A percentile compares a stretch with the other conserved stretches of the same genome.
Evolutionary conservation across 176 grass and related monocot genomes (phyloP).

Genomic region (sorghum (Sorghum bicolor)): DNA sequence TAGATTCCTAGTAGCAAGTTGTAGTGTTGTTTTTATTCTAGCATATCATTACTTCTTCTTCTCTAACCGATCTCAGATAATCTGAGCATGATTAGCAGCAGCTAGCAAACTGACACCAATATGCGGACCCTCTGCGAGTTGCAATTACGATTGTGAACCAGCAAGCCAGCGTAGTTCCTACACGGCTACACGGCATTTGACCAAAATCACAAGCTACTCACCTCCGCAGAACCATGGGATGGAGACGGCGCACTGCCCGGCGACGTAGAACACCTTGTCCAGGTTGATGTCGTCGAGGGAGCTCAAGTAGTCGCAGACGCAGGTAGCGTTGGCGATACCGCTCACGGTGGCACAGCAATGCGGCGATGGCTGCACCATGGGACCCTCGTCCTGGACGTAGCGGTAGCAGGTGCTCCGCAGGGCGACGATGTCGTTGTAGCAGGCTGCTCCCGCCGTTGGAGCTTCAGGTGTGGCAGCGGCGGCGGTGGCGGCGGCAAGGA

Average conservation of each 20-base stretch:
- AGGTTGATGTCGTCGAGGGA: background rate
- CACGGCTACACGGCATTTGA: background rate
- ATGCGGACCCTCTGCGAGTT: background rate
- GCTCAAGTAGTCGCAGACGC: conserved; percentile 23
- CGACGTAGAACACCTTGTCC: conserved; percentile 20
- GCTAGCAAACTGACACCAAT: background rate
- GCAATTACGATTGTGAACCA: background rate
- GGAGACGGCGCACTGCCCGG: conserved; percentile 1
- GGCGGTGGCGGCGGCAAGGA: background rate
- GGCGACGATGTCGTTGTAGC: background rate
- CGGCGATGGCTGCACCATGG: background rate
- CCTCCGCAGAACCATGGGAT: conserved; percentile 16
- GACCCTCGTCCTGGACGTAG: background rate
- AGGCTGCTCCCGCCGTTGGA: background rate
- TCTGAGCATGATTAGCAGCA: background rate
- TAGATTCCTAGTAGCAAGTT: no score
- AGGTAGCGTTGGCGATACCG: background rate
- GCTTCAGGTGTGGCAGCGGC: background rate
- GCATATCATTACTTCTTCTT: background rate
- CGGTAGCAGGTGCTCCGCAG: conserved; percentile 22
- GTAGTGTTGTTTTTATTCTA: no score
- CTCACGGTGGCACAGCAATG: conserved; percentile 14
- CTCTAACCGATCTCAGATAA: background rate
- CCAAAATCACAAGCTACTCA: background rate
- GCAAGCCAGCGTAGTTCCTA: background rate